Conservation (phyloP, 1,284 basidiomycete species). For the Naganishia sp. region DNA sequence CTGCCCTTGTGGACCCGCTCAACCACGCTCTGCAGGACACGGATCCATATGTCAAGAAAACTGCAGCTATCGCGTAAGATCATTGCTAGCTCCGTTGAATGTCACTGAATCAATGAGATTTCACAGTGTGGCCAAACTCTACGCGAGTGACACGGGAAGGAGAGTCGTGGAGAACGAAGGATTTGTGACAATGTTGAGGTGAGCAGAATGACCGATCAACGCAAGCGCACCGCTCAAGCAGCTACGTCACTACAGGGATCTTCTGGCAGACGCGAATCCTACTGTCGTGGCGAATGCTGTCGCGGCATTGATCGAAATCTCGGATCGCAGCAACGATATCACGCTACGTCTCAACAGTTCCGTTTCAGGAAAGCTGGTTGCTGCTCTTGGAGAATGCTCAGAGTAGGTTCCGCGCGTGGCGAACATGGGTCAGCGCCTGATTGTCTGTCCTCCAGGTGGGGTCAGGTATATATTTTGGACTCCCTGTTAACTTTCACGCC, state of each 20-base stretch:
- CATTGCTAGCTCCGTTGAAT: not conserved
- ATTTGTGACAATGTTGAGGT: slow-evolving; percentile 80
- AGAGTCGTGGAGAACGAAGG: slow-evolving; percentile 88
- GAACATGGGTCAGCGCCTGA: not conserved
- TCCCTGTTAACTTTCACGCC: slow-evolving; percentile 91
- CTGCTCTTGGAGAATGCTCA: slow-evolving; percentile 95
- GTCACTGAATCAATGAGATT: slow-evolving; percentile 4
- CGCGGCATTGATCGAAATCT: slow-evolving; percentile 88
- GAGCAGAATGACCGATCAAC: slow-evolving; percentile 83
- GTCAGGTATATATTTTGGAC: slow-evolving; percentile 97
- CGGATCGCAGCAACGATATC: slow-evolving; percentile 59
- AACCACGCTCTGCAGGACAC: slow-evolving; percentile 88
- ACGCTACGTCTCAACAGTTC: slow-evolving; percentile 53
- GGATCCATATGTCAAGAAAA: slow-evolving; percentile 97
- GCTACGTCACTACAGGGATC: slow-evolving; percentile 51
- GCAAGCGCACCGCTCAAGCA: slow-evolving; percentile 54
- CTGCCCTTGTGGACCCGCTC: slow-evolving; percentile 92
- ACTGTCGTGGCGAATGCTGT: slow-evolving; percentile 98
- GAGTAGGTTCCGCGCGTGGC: slow-evolving; percentile 66
- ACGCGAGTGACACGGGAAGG: slow-evolving; percentile 81
- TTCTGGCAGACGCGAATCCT: slow-evolving; percentile 85
- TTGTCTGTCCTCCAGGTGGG: slow-evolving; percentile 70
- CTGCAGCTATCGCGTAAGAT: slow-evolving; percentile 73
- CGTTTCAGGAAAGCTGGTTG: slow-evolving; percentile 71
- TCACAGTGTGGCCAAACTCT: slow-evolving; percentile 80